Conservation (phyloP, 352 stramenopile species). For the Phytophthora palmivora region DNA sequence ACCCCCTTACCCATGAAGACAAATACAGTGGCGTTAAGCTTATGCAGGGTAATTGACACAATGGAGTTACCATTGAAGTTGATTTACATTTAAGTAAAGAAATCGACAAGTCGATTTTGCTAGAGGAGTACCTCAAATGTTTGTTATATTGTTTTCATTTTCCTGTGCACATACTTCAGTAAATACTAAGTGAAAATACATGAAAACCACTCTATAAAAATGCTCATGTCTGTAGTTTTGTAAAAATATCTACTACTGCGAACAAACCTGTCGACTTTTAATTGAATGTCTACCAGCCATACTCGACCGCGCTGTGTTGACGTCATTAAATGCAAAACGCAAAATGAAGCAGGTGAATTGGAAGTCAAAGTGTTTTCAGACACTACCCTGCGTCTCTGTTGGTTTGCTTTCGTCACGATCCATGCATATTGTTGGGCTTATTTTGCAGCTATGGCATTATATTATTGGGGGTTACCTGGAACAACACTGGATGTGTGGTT, state of each 20-base stretch:
- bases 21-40: neutral
- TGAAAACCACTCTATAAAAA: too few species aligned
- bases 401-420: slow-evolving; percentile 8
- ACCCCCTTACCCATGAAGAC: neutral
- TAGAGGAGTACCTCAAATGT: too few species aligned
- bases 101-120: too few species aligned
- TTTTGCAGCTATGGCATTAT: slow-evolving; percentile 9
- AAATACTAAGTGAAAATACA: too few species aligned
- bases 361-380: neutral
- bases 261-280: too few species aligned
- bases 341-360: neutral
- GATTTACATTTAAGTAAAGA: too few species aligned
- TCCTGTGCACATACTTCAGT: too few species aligned
- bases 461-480: slow-evolving; percentile 21
- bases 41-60: neutral
- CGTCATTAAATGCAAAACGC: neutral
- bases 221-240: too few species aligned
- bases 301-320: neutral
- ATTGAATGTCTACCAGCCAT: neutral
- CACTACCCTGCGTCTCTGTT: neutral
- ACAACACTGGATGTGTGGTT: slow-evolving; percentile 27
- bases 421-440: slow-evolving; percentile 13
- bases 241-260: too few species aligned
- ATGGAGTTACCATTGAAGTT: too few species aligned
- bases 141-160: too few species aligned